Percentiles rank a stretch among this genome's conserved stretches.
Conservation (phyloP, 225 moss, liverwort and hornwort species). For the Lunularia cruciata region DNA sequence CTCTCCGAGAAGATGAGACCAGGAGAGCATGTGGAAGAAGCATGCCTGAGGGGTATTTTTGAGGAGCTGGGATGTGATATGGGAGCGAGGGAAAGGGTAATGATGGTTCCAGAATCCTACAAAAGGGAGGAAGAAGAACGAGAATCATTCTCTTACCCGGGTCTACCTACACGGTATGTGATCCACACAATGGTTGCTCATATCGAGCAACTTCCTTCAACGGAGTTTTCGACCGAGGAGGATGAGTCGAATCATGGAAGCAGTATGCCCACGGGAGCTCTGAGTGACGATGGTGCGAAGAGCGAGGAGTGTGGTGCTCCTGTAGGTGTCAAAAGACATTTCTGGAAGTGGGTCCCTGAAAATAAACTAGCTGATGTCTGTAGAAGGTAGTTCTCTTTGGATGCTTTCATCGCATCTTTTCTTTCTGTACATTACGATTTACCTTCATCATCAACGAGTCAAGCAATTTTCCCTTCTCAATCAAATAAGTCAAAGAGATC, state of each 20-base stretch:
- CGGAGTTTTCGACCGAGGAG: slow-evolving; percentile 73
- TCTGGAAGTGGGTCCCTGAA: slow-evolving; percentile 54
- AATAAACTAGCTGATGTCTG: slow-evolving; percentile 16
- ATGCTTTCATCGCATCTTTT: neutral
- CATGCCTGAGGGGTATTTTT: slow-evolving; percentile 74
- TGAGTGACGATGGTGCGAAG: neutral
- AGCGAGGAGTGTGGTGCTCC: neutral
- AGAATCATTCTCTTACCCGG: slow-evolving; percentile 86
- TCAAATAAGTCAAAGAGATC: slow-evolving; percentile 4
- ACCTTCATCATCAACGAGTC: neutral
- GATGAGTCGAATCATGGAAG: slow-evolving; percentile 50
- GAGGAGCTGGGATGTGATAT: slow-evolving; percentile 85
- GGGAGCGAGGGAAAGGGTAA: slow-evolving; percentile 61
- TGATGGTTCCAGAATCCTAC: slow-evolving; percentile 64
- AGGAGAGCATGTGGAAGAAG: slow-evolving; percentile 75
- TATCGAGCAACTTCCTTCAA: slow-evolving; percentile 60
- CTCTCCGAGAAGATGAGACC: slow-evolving; percentile 91
- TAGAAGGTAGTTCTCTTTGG: slow-evolving; percentile 3
- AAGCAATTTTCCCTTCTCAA: neutral
- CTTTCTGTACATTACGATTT: neutral
- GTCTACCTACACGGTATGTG: slow-evolving; percentile 72
- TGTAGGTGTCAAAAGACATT: slow-evolving; percentile 47
- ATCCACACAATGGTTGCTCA: slow-evolving; percentile 79
- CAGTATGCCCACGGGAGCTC: neutral
- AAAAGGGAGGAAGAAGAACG: slow-evolving; percentile 69